Conservation (phyloP, 352 stramenopile species). For the Pythium vanterpoolii region DNA sequence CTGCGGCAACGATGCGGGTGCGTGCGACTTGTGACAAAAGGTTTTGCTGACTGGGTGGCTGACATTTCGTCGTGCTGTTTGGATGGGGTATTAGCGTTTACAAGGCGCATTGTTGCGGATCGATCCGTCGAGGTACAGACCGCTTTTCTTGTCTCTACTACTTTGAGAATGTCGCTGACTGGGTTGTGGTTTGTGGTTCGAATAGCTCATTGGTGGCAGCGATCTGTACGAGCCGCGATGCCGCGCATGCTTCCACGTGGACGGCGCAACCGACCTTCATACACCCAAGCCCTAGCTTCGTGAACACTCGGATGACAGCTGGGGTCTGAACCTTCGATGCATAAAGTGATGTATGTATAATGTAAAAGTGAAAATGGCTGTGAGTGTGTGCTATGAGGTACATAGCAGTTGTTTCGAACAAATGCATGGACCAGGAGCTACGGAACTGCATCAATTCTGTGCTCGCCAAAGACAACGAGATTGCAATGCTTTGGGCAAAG, state of each 20-base stretch:
- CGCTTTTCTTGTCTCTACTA: neutral
- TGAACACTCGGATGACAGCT: no score
- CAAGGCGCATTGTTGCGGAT: slow-evolving; percentile 63
- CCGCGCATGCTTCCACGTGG: slow-evolving; percentile 61
- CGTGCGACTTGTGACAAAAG: slow-evolving; percentile 1
- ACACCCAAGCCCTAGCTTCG: slow-evolving; percentile 17
- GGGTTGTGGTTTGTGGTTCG: neutral
- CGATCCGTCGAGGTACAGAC: slow-evolving; percentile 58
- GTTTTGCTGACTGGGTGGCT: neutral
- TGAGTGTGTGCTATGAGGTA: no score
- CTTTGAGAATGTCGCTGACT: neutral
- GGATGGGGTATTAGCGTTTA: slow-evolving; percentile 47
- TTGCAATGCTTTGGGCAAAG: no score
- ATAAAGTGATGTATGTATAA: neutral
- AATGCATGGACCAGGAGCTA: no score
- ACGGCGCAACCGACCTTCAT: slow-evolving; percentile 20
- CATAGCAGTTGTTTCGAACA: no score
- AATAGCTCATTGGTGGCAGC: slow-evolving; percentile 69
- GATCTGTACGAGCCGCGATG: slow-evolving; percentile 81
- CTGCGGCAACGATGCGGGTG: slow-evolving; percentile 71
- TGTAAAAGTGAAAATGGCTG: neutral
- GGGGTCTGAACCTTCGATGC: neutral
- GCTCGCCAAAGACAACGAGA: no score
- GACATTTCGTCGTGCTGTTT: neutral
- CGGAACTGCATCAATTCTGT: no score